phyloP scores from a whole-genome alignment of 441 rosid species.

The Erysimum cheiri region DNA sequence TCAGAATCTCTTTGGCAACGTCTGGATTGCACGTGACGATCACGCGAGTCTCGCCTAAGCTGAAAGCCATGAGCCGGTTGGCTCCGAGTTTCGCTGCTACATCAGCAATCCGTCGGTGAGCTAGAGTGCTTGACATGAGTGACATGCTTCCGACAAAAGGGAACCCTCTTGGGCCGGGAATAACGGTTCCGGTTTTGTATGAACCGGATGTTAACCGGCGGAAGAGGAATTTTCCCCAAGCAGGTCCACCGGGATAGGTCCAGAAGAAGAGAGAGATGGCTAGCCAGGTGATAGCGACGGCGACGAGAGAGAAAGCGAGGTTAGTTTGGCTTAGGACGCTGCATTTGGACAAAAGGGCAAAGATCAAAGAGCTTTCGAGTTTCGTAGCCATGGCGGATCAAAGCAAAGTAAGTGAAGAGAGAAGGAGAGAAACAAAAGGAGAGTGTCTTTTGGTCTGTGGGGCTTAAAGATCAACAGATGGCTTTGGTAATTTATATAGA shows the following conservation, averaged over 20 bases:
- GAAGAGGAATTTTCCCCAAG: conserved; percentile 75
- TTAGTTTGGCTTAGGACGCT: conserved; percentile 46
- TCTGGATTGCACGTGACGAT: conserved; percentile 79
- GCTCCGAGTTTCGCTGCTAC: conserved; percentile 46
- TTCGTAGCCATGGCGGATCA: conserved; percentile 53
- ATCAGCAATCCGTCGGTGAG: conserved; percentile 67
- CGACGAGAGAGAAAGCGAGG: conserved; percentile 52
- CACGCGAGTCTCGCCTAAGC: conserved; percentile 76
- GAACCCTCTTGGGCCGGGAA: conserved; percentile 87
- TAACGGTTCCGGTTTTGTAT: conserved; percentile 32
- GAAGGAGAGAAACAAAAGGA: conserved; percentile 24
- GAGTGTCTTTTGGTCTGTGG: conserved; percentile 40
- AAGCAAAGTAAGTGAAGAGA: conserved; percentile 15
- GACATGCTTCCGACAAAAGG: conserved; percentile 78
- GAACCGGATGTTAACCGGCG: conserved; percentile 5
- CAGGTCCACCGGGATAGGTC: conserved; percentile 88
- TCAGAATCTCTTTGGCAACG: conserved; percentile 80
- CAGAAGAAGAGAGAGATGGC: conserved; percentile 58
- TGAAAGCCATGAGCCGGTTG: conserved; percentile 81
- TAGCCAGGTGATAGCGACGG: conserved; percentile 49
- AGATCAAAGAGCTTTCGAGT: conserved; percentile 61
- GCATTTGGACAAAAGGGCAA: conserved; percentile 72
- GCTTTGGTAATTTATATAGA: conserved; percentile 40
- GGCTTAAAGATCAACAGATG: conserved; percentile 37
- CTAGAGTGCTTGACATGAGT: conserved; percentile 65